phyloP scores from a whole-genome alignment of 192 early-diverging fungal genomes.

The Entomortierella lignicola region DNA sequence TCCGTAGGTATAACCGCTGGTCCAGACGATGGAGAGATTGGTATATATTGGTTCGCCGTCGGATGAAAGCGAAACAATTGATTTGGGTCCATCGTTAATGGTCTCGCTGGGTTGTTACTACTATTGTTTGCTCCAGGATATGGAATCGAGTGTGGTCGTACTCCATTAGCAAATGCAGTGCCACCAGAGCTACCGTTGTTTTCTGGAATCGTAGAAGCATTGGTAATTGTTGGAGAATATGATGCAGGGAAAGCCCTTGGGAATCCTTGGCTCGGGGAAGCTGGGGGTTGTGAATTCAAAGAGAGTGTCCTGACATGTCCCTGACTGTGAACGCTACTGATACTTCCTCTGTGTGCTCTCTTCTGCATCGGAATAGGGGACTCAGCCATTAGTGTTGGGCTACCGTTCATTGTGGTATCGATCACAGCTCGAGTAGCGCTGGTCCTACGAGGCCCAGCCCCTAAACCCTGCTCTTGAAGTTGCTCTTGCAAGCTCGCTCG shows the following conservation, averaged over 20 bases:
- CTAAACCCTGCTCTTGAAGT: neutral
- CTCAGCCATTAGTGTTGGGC: slow-evolving; percentile 35
- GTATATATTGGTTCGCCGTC: slow-evolving; percentile 47
- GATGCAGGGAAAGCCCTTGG: slow-evolving; percentile 41
- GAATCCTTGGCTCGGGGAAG: slow-evolving; percentile 33
- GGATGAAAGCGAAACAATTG: slow-evolving; percentile 49
- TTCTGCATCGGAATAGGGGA: slow-evolving; percentile 37
- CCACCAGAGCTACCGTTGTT: neutral
- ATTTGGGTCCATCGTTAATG: slow-evolving; percentile 43
- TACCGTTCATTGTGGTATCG: slow-evolving; percentile 18
- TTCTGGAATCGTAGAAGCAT: slow-evolving; percentile 1
- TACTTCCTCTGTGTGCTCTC: slow-evolving; percentile 33
- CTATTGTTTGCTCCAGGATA: slow-evolving; percentile 32
- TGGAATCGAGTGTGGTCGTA: slow-evolving; percentile 30
- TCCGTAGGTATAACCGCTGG: slow-evolving; percentile 1
- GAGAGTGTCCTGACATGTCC: slow-evolving; percentile 20
- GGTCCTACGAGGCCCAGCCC: slow-evolving; percentile 23
- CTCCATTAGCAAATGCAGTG: slow-evolving; percentile 14
- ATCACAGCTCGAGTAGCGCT: slow-evolving; percentile 9
- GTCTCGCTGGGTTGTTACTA: slow-evolving; percentile 22
- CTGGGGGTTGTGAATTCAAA: slow-evolving; percentile 32
- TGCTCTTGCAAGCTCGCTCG: slow-evolving; percentile 12
- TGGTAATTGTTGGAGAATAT: slow-evolving; percentile 39
- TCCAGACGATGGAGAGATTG: slow-evolving; percentile 37
- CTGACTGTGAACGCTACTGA: slow-evolving; percentile 48